phyloP scores from a whole-genome alignment of 371 early-diverging fungal species.

The Rhizopus stolonifer region DNA sequence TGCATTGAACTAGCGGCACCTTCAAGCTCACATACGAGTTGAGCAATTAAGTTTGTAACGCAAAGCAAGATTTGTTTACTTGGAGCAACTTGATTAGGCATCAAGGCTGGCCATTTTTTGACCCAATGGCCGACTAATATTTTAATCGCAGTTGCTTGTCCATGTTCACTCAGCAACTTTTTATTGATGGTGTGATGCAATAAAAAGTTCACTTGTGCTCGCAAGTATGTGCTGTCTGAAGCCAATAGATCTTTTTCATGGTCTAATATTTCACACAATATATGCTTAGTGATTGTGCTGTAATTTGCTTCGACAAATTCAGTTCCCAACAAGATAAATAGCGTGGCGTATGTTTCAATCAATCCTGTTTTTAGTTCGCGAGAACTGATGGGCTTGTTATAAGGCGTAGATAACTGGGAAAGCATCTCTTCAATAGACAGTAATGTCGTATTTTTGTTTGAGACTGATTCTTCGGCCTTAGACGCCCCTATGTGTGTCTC shows the following conservation, averaged over 20 bases:
- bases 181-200: conserved; percentile 77
- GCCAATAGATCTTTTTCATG: conserved; percentile 34
- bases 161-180: conserved; percentile 73
- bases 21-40: conserved; percentile 76
- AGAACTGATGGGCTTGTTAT: conserved; percentile 58
- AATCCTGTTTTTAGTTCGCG: conserved; percentile 80
- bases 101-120: conserved; percentile 67
- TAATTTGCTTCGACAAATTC: conserved; percentile 78
- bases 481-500: conserved; percentile 28
- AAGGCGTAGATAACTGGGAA: conserved; percentile 56
- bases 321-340: conserved; percentile 73
- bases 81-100: conserved; percentile 62
- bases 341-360: conserved; percentile 75
- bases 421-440: conserved; percentile 74
- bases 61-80: conserved; percentile 62
- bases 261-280: conserved; percentile 62
- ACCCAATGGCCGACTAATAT: conserved; percentile 68
- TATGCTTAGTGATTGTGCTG: conserved; percentile 62
- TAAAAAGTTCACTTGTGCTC: conserved; percentile 69
- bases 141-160: conserved; percentile 72
- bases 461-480: conserved; percentile 27
- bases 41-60: conserved; percentile 72
- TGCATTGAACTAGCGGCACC: conserved; percentile 73
- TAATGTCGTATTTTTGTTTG: conserved; percentile 32
- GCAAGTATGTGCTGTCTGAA: conserved; percentile 62